Evolutionary conservation across 2,329 filamentous ascomycete species (phyloP), one percentile per base, ranked within the genome.

Genomic region (Purpureocillium lavendulum): DNA sequence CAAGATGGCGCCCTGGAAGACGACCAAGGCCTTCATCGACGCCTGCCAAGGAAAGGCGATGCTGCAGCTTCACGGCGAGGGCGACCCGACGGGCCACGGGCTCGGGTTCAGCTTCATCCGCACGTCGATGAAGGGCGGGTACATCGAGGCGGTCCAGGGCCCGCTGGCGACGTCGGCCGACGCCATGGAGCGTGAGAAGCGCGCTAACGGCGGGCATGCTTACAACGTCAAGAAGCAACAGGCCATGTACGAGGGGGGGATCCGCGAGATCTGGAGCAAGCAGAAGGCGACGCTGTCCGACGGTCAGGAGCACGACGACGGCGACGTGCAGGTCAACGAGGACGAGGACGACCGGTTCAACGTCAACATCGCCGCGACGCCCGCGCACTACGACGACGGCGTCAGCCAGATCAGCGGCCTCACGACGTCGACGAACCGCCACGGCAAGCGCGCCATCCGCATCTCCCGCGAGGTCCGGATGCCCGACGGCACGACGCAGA

Each of bases 151-250:
- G 15, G 77, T 94, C 18, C 76, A 78, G 41, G 78, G 78, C 2
- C 77, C 78, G 3, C 62, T 77, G 30, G 75, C 77, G 7, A 81
- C 77, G 3, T 80, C 77, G 9, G 88, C 87, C 15, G 87, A 95
- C 59, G 89, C 87, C 54, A 86, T 89, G 45, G 84, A 87, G 53
- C 84, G 89, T 45, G 87, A 89, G 58, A 79, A 92, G 47, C 86
- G 89, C 56, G 85, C 85, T 13, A 90, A 92, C 47, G 88, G 88
- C 40, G 92, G 92, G 0, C 92, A 98, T 62, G 89, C 87, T 50
- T 98, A 98, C 67, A 98, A 98, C 48, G 92, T 98, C 44, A 92
- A 90, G 56, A 82, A 86, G 49, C 92, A 98, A 59, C 87, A 97
- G 55, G 82, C 80, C 45, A 84, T 87, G 52, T 98, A 98, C 58